Conservation (phyloP, 129 eudicot species). For the Pulicaria dysenterica region DNA sequence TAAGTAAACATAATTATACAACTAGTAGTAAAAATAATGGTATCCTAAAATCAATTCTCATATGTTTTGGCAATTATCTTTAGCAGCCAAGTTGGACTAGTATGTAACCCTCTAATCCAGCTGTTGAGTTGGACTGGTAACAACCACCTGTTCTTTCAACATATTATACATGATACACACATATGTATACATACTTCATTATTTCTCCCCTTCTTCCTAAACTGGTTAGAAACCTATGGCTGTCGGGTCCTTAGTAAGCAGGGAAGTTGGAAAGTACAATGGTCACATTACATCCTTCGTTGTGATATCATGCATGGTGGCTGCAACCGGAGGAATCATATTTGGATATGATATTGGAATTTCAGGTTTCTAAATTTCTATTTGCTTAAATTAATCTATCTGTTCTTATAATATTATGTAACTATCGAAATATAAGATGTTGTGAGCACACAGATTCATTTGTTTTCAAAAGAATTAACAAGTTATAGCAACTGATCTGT, state of each 20-base stretch:
- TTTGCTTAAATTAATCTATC: constrained; percentile 1
- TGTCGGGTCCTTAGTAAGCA: constrained; percentile 34
- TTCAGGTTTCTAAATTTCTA: constrained; percentile 44
- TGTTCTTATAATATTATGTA: neutral
- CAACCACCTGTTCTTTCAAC: constrained; percentile 27
- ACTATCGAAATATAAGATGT: neutral
- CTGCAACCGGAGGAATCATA: constrained; percentile 71
- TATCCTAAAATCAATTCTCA: neutral
- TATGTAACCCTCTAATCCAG: constrained; percentile 16
- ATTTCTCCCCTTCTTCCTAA: neutral
- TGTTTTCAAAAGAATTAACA: constrained; percentile 13
- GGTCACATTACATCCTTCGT: constrained; percentile 59
- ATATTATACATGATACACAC: neutral
- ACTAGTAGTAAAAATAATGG: neutral
- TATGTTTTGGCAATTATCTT: neutral
- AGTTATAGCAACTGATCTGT: constrained; percentile 4
- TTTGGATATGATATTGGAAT: constrained; percentile 80
- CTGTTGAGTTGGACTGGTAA: constrained; percentile 25
- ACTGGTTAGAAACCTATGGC: constrained; percentile 40
- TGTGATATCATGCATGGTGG: constrained; percentile 64
- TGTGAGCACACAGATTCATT: neutral
- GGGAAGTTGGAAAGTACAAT: constrained; percentile 38
- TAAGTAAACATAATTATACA: neutral
- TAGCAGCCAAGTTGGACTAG: constrained; percentile 36
- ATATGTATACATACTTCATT: neutral